These are phyloP conservation scores for Candolleomyces aberdarensis DNA, from an alignment of 768 basidiomycete genomes.

Conservation along the genomic window DNA sequence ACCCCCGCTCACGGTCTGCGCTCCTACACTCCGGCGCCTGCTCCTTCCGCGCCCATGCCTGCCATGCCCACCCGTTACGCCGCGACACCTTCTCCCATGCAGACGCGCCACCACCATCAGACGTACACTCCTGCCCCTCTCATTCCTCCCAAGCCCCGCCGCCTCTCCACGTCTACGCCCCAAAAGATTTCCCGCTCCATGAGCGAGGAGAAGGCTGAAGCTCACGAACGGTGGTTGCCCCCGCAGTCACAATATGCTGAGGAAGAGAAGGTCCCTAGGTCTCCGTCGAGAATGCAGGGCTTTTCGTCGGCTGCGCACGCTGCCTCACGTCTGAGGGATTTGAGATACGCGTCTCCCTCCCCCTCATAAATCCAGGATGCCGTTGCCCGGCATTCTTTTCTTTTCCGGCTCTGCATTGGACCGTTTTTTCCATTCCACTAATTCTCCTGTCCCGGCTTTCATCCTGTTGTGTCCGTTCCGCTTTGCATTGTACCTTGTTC, in stretches of 20 bases:
- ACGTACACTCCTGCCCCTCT: conserved; percentile 20
- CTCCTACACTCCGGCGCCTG: conserved; percentile 22
- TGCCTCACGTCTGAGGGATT: conserved; percentile 1
- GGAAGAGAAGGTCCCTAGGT: not conserved
- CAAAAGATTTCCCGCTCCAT: conserved; percentile 58
- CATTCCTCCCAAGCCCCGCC: conserved; percentile 43
- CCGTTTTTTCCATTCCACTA: conserved; percentile 1
- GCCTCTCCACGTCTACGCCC: conserved; percentile 50
- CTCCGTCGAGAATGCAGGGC: conserved; percentile 15
- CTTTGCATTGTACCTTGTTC: conserved; percentile 19
- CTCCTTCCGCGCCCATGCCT: conserved; percentile 21
- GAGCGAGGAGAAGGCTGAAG: conserved; percentile 62
- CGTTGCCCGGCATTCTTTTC: not conserved
- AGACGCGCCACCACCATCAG: conserved; percentile 19
- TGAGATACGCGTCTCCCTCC: not conserved
- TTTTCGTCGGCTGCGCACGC: conserved; percentile 9
- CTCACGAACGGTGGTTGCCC: conserved; percentile 68
- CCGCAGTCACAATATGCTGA: conserved; percentile 25
- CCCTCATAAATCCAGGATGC: not conserved
- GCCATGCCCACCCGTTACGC: conserved; percentile 21
- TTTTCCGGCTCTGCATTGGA: not conserved
- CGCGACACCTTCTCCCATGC: conserved; percentile 19
- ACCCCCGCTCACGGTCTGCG: conserved; percentile 19
- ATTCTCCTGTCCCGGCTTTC: conserved; percentile 13
- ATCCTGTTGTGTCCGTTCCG: conserved; percentile 30